A percentile compares a stretch with the other conserved stretches of the same genome.
phyloP scores from a whole-genome alignment of 2,329 filamentous ascomycete species.

The Microdochium trichocladiopsis region DNA sequence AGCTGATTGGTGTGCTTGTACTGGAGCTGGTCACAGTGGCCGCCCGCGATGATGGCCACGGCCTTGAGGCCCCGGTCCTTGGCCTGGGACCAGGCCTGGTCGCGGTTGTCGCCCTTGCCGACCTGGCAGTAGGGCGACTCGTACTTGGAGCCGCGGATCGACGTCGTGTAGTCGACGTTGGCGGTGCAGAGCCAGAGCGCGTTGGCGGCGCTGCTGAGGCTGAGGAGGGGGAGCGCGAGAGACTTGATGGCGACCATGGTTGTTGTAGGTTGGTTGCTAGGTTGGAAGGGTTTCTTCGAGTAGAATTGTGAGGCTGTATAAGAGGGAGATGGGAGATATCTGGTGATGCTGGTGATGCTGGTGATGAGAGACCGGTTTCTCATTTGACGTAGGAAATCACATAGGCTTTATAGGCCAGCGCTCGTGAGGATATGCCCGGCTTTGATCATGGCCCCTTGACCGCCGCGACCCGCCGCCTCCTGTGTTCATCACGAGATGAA shows the following conservation, averaged over 20 bases:
- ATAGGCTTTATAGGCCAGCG: too few relatives aligned
- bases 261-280: not conserved
- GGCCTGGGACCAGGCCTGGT: not conserved
- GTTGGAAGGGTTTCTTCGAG: too few relatives aligned
- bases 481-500: too few relatives aligned
- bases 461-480: too few relatives aligned
- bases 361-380: too few relatives aligned
- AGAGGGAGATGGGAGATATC: too few relatives aligned
- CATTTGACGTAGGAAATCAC: too few relatives aligned
- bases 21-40: not conserved
- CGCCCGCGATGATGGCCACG: not conserved
- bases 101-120: not conserved
- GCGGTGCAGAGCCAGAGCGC: not conserved
- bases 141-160: not conserved
- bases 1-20: not conserved
- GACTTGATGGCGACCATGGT: not conserved
- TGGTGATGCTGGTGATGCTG: too few relatives aligned
- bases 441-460: too few relatives aligned
- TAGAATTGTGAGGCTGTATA: too few relatives aligned
- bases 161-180: not conserved
- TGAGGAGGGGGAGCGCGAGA: not conserved
- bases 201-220: not conserved
- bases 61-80: not conserved
- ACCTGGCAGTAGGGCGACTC: not conserved
- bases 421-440: too few relatives aligned